Conservation (phyloP, 345 rosid genomes). For the Hibiscus mutabilis region DNA sequence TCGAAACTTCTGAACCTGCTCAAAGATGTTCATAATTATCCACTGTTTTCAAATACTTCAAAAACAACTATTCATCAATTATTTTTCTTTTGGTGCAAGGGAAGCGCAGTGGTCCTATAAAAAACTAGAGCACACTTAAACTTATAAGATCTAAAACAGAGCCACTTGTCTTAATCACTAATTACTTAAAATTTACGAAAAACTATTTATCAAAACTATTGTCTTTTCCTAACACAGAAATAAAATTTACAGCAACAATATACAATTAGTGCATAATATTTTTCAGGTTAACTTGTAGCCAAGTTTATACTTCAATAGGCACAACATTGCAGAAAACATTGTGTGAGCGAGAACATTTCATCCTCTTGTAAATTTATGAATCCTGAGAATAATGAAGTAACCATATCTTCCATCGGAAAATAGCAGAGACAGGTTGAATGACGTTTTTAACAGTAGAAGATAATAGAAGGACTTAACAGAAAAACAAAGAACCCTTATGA, state of each 20-base stretch:
- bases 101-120: neutral
- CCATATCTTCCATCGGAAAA: neutral
- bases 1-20: slow-evolving; percentile 66
- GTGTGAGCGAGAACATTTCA: neutral
- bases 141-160: neutral
- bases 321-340: no score
- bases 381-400: neutral
- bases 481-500: neutral
- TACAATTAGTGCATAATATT: neutral
- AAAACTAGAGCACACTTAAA: neutral
- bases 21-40: slow-evolving; percentile 10
- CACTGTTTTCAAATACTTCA: neutral
- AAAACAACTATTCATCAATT: neutral
- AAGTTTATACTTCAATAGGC: neutral
- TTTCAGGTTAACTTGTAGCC: neutral
- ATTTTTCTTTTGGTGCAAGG: neutral
- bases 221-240: neutral
- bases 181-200: neutral
- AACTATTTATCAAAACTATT: neutral
- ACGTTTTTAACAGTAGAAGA: neutral
- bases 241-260: neutral
- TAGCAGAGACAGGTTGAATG: neutral
- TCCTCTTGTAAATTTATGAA: neutral
- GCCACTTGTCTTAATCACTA: neutral
- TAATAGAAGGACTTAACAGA: neutral